Evolutionary conservation across 2,329 filamentous ascomycete species (phyloP), one percentile per base, ranked within the genome.

Genomic region (Trichoderma oligosporum): DNA sequence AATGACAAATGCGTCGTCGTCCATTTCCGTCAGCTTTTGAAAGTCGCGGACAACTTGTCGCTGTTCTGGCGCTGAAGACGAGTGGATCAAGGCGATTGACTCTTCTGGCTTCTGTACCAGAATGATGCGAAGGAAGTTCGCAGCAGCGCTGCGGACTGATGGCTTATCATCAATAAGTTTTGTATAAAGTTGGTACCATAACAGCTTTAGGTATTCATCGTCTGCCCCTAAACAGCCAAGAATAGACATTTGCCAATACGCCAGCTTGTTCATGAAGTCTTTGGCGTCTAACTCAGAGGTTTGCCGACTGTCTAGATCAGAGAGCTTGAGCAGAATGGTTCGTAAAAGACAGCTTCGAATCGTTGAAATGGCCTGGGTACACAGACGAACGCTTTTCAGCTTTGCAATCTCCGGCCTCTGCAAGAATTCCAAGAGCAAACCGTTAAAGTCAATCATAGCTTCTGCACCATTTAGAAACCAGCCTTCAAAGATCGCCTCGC

Each of bases 241-340:
- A 14, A 99, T 84, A 16, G 96, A 89, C 18, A 90, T 91, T 70
- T 97, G 94, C 94, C 94, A 99, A 71, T 97, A 97, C 0, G 90
- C 84, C 65, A 99, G 83, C 68, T 91, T 93, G 59, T 89, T 82
- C 71, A 99, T 82, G 58, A 95, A 91, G 0, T 81, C 76, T 24
- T 87, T 80, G 0, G 85, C 84, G 46, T 90, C 85, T 6, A 74
- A 69, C 57, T 87, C 82, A 2, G 80, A 74, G 1, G 76, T 78
- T 53, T 84, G 63, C 1, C 80, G 73, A 31, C 87, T 86, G 48
- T 96, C 89, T 51, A 92, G 80, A 64, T 96, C 91, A 0, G 92
- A 96, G 4, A 99, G 78, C 60, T 87, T 83, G 29, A 97, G 80
- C 16, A 97, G 77, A 4, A 91, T 84, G 4, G 95, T 82, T 60